Evolutionary conservation across 805 yeast genomes (phyloP), one percentile per base, ranked within the genome.

Genomic region (Ogataea degrootiae): DNA sequence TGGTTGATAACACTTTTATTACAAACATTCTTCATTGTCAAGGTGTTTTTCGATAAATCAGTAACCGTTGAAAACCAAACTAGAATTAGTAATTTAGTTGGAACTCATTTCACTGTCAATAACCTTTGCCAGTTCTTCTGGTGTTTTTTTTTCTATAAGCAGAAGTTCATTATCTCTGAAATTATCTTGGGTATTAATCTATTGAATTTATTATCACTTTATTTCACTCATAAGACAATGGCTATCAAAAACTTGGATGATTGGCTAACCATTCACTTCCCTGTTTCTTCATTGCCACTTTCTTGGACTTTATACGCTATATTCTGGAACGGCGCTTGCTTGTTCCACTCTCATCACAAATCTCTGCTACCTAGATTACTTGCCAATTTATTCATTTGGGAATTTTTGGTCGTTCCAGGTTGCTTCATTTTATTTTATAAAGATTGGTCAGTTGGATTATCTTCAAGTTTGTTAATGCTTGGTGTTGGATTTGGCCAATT

Each of bases 321-420:
- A 36, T 85, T 87, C 71, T 88, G 96, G 96, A 85, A 85, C 60
- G 95, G 95, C 41, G 90, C 95, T 2, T 84, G 83, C 29, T 62
- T 84, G 61, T 77, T 83, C 68, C 85, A 83, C 50, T 77, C 85
- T 12, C 76, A 76, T 46, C 75, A 77, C 56, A 63, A 71, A 23
- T 52, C 64, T 5, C 63, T 84, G n/a, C 66, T 77, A 19, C 81
- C 88, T 15, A 74, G 95, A 49, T 66, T 87, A 43, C 51, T 87
- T 21, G 87, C 92, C 44, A 87, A 87, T 63, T 63, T 87, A 34
- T 72, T 85, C 53, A 78, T 87, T 59, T 88, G 96, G 96, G 83
- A 80, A 61, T 83, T 85, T 68, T 70, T 87, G 53, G 49, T 86
- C 35, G 78, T 82, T 40, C 92, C 95, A 16, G 70, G 71, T 19